Evolutionary conservation across 169 alveolate genomes (phyloP).

Genomic region (Eimeria brunetti): DNA sequence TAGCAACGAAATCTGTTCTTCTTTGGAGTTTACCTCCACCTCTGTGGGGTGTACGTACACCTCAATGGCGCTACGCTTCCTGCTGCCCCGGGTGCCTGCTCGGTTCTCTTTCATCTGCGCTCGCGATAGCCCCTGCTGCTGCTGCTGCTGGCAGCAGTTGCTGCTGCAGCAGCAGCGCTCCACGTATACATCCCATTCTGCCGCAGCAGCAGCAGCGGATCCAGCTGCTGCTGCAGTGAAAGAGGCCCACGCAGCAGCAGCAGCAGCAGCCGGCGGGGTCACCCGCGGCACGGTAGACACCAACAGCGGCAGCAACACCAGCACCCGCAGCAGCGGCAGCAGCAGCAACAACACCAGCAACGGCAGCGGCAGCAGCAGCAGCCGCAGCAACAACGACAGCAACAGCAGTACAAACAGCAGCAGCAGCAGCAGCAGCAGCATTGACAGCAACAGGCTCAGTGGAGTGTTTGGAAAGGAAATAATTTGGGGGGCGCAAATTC

Average conservation of each 20-base stretch:
- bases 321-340: constrained; percentile 20
- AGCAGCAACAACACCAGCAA: background rate
- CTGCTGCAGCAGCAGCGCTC: background rate
- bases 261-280: constrained; percentile 11
- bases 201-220: constrained; percentile 11
- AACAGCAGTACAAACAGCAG: background rate
- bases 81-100: no score
- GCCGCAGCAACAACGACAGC: constrained; percentile 4
- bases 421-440: constrained; percentile 18
- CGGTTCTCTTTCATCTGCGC: no score
- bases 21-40: background rate
- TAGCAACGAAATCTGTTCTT: background rate
- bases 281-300: background rate
- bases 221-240: no score
- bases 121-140: no score
- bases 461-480: background rate
- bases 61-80: background rate
- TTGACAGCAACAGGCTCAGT: background rate
- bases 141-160: no score
- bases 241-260: no score
- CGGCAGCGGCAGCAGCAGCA: background rate
- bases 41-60: background rate
- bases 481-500: background rate
- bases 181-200: background rate
- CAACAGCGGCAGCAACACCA: background rate